Conservation (phyloP, 2,329 filamentous ascomycete genomes). For the Aspergillus flavus region DNA sequence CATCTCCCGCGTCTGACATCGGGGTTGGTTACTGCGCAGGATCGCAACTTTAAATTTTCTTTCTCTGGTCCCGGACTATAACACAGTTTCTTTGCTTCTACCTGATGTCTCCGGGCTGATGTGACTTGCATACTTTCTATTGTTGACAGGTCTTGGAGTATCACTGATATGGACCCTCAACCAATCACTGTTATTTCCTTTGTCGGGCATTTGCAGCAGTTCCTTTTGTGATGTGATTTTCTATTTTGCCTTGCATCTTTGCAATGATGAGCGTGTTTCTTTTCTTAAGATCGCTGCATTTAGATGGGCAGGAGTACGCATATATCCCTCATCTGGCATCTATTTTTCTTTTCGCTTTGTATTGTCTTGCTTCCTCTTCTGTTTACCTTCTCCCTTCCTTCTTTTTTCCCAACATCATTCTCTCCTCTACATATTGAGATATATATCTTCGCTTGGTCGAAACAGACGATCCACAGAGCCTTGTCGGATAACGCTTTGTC, state of each 20-base stretch:
- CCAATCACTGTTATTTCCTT: conserved; percentile 18
- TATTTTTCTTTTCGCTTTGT: conserved; percentile 20
- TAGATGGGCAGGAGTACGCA: conserved; percentile 33
- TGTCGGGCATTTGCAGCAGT: conserved; percentile 24
- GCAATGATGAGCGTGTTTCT: conserved; percentile 29
- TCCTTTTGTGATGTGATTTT: conserved; percentile 23
- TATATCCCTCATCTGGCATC: conserved; percentile 27
- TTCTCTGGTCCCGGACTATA: conserved; percentile 16
- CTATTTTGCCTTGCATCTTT: conserved; percentile 26
- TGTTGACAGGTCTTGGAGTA: conserved; percentile 15
- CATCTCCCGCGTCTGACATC: neutral
- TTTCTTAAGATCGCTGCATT: conserved; percentile 30
- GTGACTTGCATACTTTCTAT: conserved; percentile 22
- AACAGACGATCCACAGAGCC: conserved; percentile 6
- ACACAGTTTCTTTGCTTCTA: conserved; percentile 21
- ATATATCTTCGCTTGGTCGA: conserved; percentile 14
- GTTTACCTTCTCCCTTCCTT: conserved; percentile 11
- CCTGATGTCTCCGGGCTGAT: conserved; percentile 18
- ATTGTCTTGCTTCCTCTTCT: neutral
- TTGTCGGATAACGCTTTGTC: conserved; percentile 1
- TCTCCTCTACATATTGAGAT: conserved; percentile 8
- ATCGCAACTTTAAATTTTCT: conserved; percentile 15
- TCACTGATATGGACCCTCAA: conserved; percentile 29
- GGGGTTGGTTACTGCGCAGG: conserved; percentile 17
- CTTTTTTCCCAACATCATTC: conserved; percentile 2